Conservation (phyloP, 2,329 filamentous ascomycete genomes). For the Westerdykella ornata region DNA sequence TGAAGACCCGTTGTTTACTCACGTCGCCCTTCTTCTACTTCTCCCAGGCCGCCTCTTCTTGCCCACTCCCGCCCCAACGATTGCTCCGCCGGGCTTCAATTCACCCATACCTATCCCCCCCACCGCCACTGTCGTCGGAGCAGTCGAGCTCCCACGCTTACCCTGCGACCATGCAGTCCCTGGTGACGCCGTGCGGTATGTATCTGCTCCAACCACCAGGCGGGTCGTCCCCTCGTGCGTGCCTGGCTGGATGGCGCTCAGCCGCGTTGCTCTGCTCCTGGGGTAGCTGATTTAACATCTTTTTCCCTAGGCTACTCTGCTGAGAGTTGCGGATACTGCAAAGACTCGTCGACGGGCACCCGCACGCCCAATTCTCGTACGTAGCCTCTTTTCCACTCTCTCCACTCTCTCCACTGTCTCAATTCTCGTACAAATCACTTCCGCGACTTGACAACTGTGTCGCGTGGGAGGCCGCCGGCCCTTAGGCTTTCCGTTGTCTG, state of each 20-base stretch:
- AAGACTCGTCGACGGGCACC: constrained; percentile 42
- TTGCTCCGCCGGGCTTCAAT: neutral
- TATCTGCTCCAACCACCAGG: constrained; percentile 35
- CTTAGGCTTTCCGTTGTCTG: no score
- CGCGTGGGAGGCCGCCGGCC: constrained; percentile 1
- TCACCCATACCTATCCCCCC: neutral
- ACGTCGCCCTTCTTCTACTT: constrained; percentile 2
- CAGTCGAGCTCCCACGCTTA: constrained; percentile 32
- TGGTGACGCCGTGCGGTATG: constrained; percentile 39
- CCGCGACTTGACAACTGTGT: constrained; percentile 14
- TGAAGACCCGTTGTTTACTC: no score
- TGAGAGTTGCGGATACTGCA: constrained; percentile 48
- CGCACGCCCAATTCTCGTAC: constrained; percentile 46
- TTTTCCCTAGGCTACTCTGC: constrained; percentile 41
- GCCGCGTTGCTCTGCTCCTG: neutral
- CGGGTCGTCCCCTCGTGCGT: constrained; percentile 30
- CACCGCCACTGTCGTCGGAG: neutral
- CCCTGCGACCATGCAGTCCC: constrained; percentile 39
- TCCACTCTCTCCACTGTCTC: no score
- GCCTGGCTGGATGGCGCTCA: constrained; percentile 30
- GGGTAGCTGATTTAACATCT: constrained; percentile 17
- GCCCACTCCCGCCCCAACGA: constrained; percentile 9
- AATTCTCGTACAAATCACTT: constrained; percentile 6
- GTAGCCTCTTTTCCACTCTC: constrained; percentile 21
- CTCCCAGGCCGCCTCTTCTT: constrained; percentile 13